These are phyloP conservation scores for Sporothrix brunneoviolacea DNA, from an alignment of 2,329 filamentous ascomycete species.

Conservation along the genomic window DNA sequence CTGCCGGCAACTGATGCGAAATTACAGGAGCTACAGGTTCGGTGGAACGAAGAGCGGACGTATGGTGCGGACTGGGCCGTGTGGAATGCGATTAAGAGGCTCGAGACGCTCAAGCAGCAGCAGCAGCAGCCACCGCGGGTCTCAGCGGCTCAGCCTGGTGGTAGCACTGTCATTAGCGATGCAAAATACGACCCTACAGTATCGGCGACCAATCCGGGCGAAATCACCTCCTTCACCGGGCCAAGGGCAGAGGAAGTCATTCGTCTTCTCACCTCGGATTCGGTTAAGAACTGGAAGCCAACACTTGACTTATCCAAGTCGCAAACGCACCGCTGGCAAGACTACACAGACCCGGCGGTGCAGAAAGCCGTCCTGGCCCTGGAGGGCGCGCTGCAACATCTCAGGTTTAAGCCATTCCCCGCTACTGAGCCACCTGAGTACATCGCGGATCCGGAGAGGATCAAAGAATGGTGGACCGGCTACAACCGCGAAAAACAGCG, in stretches of 20 bases:
- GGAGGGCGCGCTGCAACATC: conserved; percentile 34
- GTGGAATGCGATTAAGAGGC: conserved; percentile 16
- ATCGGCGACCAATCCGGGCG: background rate
- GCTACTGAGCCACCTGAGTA: conserved; percentile 46
- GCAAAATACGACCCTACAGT: conserved; percentile 4
- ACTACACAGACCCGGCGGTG: conserved; percentile 36
- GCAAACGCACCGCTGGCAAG: conserved; percentile 23
- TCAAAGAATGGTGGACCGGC: conserved; percentile 48
- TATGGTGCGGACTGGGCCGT: conserved; percentile 16
- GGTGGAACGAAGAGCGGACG: conserved; percentile 37
- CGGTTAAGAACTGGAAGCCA: conserved; percentile 35
- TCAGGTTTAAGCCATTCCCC: conserved; percentile 43
- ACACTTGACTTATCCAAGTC: conserved; percentile 34
- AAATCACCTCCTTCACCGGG: conserved; percentile 11
- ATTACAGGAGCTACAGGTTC: conserved; percentile 42
- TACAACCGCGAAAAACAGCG: conserved; percentile 31
- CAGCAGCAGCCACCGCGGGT: conserved; percentile 11
- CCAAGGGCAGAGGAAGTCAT: conserved; percentile 36
- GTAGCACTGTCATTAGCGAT: background rate
- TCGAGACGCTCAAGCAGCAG: background rate
- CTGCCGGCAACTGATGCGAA: conserved; percentile 34
- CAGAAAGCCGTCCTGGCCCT: conserved; percentile 38
- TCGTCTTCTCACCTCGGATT: conserved; percentile 37
- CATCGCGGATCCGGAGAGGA: conserved; percentile 40
- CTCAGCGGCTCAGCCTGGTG: conserved; percentile 3